Evolutionary conservation across 768 basidiomycete species (phyloP).

Genomic region (Cystofilobasidium bisporidii): DNA sequence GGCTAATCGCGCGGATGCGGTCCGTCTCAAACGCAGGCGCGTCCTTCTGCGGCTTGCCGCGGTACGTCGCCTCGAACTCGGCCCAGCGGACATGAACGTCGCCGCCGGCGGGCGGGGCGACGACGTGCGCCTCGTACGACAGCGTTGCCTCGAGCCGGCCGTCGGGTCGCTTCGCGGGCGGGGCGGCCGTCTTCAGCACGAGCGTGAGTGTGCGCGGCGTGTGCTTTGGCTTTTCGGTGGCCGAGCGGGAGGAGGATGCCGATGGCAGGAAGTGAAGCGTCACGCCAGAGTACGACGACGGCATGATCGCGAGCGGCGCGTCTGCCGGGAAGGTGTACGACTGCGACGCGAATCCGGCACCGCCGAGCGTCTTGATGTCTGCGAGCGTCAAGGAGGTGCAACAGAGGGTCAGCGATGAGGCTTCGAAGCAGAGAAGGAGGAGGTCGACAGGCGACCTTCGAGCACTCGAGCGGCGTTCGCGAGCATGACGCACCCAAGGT

Average conservation of each 20-base stretch:
- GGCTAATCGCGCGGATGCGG: constrained; percentile 31
- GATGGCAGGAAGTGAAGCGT: constrained; percentile 1
- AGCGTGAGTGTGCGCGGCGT: constrained; percentile 32
- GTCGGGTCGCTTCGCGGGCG: constrained; percentile 29
- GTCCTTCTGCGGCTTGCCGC: constrained; percentile 34
- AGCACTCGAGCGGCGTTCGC: background rate
- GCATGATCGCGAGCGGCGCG: constrained; percentile 32
- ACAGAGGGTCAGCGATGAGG: background rate
- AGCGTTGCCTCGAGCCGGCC: constrained; percentile 33
- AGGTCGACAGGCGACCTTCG: no score
- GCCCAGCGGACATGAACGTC: background rate
- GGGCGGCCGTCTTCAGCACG: constrained; percentile 35
- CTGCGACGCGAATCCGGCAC: constrained; percentile 43
- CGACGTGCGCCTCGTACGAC: constrained; percentile 33
- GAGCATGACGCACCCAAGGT: constrained; percentile 34
- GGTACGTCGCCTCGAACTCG: constrained; percentile 36
- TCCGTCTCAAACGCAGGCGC: constrained; percentile 28
- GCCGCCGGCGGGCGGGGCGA: background rate
- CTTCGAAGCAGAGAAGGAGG: no score
- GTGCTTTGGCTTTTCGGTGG: background rate
- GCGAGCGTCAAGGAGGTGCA: background rate
- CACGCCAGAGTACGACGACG: constrained; percentile 26
- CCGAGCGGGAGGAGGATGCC: constrained; percentile 15
- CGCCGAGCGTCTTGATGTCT: constrained; percentile 42
- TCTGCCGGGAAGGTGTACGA: constrained; percentile 36